Conservation (phyloP, 192 early-diverging fungal genomes). For the Rhizoclosmatium sp. region DNA sequence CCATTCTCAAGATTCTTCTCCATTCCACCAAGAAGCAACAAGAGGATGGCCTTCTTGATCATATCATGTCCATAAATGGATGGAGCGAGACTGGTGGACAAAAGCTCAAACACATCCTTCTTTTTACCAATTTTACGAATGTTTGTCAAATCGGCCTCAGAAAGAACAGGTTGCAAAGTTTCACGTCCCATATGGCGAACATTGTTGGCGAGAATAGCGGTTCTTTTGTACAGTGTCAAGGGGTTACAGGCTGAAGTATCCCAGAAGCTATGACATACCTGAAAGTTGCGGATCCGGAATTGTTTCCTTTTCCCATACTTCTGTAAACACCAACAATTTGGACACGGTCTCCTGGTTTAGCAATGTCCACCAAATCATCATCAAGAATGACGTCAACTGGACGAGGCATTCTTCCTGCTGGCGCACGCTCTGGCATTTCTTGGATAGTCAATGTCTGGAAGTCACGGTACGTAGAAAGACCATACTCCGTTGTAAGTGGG, state of each 20-base stretch:
- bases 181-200: slow-evolving; percentile 79
- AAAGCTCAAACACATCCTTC: slow-evolving; percentile 80
- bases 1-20: slow-evolving; percentile 95
- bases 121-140: slow-evolving; percentile 79
- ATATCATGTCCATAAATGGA: slow-evolving; percentile 70
- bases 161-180: slow-evolving; percentile 73
- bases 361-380: slow-evolving; percentile 93
- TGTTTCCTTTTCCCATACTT: slow-evolving; percentile 83
- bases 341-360: slow-evolving; percentile 97
- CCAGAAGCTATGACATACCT: slow-evolving; percentile 52
- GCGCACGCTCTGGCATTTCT: slow-evolving; percentile 99
- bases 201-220: slow-evolving; percentile 87
- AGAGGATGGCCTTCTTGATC: slow-evolving; percentile 75
- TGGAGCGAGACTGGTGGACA: slow-evolving; percentile 89
- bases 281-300: slow-evolving; percentile 82
- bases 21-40: slow-evolving; percentile 89
- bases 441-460: slow-evolving; percentile 94
- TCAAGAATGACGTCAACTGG: slow-evolving; percentile 95
- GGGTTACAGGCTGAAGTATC: too few relatives aligned
- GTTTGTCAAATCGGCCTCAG: slow-evolving; percentile 85
- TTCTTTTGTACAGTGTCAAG: slow-evolving; percentile 55
- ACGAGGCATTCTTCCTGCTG: slow-evolving; percentile 90
- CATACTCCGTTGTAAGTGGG: slow-evolving; percentile 91
- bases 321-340: slow-evolving; percentile 93
- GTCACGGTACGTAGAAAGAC: slow-evolving; percentile 87